Conservation (phyloP, 2,329 filamentous ascomycete genomes). For the Gaeumannomyces tritici region DNA sequence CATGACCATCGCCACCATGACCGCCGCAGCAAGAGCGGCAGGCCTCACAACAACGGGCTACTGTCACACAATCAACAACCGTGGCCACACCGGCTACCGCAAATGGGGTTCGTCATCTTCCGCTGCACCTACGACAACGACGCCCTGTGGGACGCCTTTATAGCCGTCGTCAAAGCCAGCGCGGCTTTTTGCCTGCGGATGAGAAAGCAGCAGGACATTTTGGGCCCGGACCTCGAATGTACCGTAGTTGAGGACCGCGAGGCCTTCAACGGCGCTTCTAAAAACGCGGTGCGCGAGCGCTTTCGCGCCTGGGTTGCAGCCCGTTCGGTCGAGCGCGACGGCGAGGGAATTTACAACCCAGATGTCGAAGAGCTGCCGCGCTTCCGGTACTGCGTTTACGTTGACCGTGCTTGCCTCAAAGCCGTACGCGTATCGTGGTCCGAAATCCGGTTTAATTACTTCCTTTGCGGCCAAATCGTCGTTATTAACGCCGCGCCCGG, state of each 20-base stretch:
- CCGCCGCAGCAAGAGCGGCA: too few relatives aligned
- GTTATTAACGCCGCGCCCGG: background rate
- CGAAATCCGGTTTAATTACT: background rate
- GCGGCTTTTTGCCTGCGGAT: background rate
- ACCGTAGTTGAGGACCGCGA: background rate
- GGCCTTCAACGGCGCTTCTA: constrained; percentile 1
- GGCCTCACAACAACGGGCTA: too few relatives aligned
- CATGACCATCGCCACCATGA: too few relatives aligned
- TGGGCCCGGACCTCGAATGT: background rate
- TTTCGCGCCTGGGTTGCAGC: background rate
- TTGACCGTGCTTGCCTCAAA: background rate
- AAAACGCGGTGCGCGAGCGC: background rate
- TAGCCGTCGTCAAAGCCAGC: background rate
- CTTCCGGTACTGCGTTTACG: constrained; percentile 1
- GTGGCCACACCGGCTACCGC: background rate
- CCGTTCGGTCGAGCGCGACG: background rate
- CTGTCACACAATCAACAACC: too few relatives aligned
- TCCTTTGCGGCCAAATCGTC: background rate
- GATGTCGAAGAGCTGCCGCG: background rate
- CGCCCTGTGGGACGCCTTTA: background rate
- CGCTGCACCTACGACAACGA: background rate
- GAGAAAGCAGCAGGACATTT: background rate
- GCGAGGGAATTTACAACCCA: background rate
- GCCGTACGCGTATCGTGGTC: background rate
- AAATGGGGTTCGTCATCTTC: constrained; percentile 2